Conservation (phyloP, 148 eudicot genomes). For the Fagopyrum homotropicum region DNA sequence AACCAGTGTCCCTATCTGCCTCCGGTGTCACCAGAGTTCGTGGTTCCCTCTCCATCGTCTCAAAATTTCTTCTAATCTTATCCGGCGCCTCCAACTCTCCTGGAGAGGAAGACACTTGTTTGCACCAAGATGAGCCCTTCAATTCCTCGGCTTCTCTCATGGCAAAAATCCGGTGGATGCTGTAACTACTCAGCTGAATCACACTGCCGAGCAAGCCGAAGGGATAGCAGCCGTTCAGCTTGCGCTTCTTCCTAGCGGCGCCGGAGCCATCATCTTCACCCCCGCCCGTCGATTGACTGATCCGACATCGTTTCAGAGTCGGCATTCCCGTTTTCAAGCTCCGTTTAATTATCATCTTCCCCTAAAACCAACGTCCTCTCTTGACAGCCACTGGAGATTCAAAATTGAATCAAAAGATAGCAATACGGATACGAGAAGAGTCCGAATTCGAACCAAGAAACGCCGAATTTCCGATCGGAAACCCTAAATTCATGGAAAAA, state of each 20-base stretch:
- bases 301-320: slow-evolving; percentile 66
- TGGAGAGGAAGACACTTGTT: slow-evolving; percentile 25
- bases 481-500: slow-evolving; percentile 19
- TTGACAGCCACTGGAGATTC: background rate
- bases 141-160: slow-evolving; percentile 20
- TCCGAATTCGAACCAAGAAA: background rate
- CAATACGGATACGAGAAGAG: background rate
- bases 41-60: slow-evolving; percentile 16
- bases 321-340: slow-evolving; percentile 92
- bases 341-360: slow-evolving; percentile 84
- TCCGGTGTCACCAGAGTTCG: background rate
- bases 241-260: slow-evolving; percentile 35
- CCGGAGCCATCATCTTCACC: slow-evolving; percentile 42
- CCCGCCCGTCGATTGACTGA: slow-evolving; percentile 35
- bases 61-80: slow-evolving; percentile 13
- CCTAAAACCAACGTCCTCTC: background rate
- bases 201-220: slow-evolving; percentile 61
- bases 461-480: slow-evolving; percentile 10
- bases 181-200: slow-evolving; percentile 42
- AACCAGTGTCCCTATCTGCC: slow-evolving; percentile 19
- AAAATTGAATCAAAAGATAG: slow-evolving; percentile 16
- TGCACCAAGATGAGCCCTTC: slow-evolving; percentile 32
- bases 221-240: slow-evolving; percentile 44
- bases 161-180: slow-evolving; percentile 25
- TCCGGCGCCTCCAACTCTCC: slow-evolving; percentile 22